A percentile compares a stretch with the other conserved stretches of the same genome.
These are phyloP conservation scores for Colletotrichum phormii DNA, from an alignment of 2,329 filamentous ascomycete species.

Conservation along the genomic window DNA sequence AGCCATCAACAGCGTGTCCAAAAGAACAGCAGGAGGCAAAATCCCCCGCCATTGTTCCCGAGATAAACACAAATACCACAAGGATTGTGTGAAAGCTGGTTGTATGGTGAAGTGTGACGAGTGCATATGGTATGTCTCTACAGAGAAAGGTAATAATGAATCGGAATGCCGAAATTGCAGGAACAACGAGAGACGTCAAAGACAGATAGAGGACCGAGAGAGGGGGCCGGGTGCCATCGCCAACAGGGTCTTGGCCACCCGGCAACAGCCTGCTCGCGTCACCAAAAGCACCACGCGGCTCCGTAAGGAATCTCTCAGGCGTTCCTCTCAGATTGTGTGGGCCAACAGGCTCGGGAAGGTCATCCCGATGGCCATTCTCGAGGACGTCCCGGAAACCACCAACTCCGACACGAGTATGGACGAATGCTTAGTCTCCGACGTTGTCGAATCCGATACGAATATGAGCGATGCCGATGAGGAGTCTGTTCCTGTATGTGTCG, in stretches of 20 bases:
- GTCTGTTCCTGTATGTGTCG: too few species aligned
- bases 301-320: background rate
- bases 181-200: background rate
- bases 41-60: slow-evolving; percentile 14
- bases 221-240: background rate
- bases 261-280: background rate
- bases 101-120: background rate
- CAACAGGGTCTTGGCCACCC: background rate
- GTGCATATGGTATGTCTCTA: background rate
- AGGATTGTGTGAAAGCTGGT: background rate
- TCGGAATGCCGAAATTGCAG: slow-evolving; percentile 4
- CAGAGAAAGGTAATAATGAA: background rate
- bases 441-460: background rate
- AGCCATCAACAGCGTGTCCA: background rate
- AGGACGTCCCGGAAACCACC: background rate
- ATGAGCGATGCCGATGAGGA: too few species aligned
- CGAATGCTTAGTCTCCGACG: background rate
- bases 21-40: slow-evolving; percentile 7
- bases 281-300: background rate
- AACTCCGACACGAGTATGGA: background rate
- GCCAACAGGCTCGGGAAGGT: background rate
- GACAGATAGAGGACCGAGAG: background rate
- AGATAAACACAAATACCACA: background rate
- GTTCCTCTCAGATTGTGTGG: background rate
- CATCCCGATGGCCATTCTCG: background rate